Conservation (phyloP, 2,329 filamentous ascomycete species). For the Arthrobotrys iridis region DNA sequence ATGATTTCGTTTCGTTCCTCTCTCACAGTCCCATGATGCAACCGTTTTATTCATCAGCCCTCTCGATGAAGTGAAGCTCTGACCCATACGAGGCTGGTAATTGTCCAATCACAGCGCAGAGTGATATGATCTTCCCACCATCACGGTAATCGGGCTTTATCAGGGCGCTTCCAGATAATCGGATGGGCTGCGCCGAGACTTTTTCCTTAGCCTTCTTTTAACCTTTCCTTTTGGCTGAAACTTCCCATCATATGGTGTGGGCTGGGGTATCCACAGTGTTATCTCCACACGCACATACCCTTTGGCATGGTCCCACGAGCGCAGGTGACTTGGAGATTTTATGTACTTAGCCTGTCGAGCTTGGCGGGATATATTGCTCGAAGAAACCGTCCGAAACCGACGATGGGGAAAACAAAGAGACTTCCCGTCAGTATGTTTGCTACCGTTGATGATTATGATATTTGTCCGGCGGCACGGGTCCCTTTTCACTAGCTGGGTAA, state of each 20-base stretch:
- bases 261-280: conserved; percentile 1
- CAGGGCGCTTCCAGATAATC: conserved; percentile 50
- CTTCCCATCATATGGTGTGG: conserved; percentile 10
- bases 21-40: conserved; percentile 40
- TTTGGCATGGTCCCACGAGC: conserved; percentile 6
- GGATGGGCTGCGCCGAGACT: conserved; percentile 27
- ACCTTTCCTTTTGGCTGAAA: conserved; percentile 45
- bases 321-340: conserved; percentile 43
- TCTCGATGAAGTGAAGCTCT: conserved; percentile 30
- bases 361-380: conserved; percentile 11
- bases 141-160: conserved; percentile 43
- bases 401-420: neutral
- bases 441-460: conserved; percentile 1
- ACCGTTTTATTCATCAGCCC: conserved; percentile 12
- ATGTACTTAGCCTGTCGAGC: neutral
- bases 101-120: conserved; percentile 45
- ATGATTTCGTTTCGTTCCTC: conserved; percentile 2
- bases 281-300: conserved; percentile 17
- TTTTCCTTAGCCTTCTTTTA: conserved; percentile 29
- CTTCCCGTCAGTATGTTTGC: conserved; percentile 25
- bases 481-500: conserved; percentile 41
- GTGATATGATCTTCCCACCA: conserved; percentile 53
- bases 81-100: conserved; percentile 29
- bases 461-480: conserved; percentile 37
- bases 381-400: conserved; percentile 14